Percentiles rank a stretch among this genome's conserved stretches.
Evolutionary conservation across 2,329 filamentous ascomycete species (phyloP).

Genomic region (Fusarium piperis): DNA sequence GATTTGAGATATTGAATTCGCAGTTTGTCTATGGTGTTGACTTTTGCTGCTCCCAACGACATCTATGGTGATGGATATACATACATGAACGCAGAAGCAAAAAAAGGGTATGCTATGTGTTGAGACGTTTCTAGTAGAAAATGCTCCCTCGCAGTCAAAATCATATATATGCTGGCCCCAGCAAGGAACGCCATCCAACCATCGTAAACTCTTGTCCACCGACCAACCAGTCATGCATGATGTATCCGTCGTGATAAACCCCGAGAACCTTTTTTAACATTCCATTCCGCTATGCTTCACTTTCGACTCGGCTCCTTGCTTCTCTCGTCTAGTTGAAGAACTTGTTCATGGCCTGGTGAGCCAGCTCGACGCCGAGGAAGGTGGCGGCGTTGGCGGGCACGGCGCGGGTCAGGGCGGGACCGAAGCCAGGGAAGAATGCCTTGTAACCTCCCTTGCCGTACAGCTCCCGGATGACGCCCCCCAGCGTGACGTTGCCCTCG

Average conservation of each 20-base stretch:
- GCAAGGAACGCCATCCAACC: slow-evolving; percentile 22
- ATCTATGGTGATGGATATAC: slow-evolving; percentile 27
- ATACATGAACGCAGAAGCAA: slow-evolving; percentile 1
- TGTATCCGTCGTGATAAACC: neutral
- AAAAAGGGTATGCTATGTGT: slow-evolving; percentile 14
- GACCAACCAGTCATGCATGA: neutral
- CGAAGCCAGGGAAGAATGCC: slow-evolving; percentile 97
- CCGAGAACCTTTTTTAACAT: slow-evolving; percentile 25
- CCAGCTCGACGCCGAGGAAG: slow-evolving; percentile 86
- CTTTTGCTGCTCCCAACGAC: neutral
- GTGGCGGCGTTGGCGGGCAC: slow-evolving; percentile 97
- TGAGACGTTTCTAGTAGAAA: neutral
- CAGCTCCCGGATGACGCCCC: slow-evolving; percentile 82
- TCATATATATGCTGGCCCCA: slow-evolving; percentile 21
- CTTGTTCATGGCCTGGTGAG: slow-evolving; percentile 84
- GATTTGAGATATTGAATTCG: slow-evolving; percentile 3
- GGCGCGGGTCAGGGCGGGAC: slow-evolving; percentile 88
- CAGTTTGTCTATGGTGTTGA: slow-evolving; percentile 8
- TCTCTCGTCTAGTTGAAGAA: slow-evolving; percentile 58
- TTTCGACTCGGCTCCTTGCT: neutral
- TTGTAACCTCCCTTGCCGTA: slow-evolving; percentile 84
- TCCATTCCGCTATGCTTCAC: neutral
- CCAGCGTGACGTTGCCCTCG: slow-evolving; percentile 83
- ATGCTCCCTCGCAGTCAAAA: neutral
- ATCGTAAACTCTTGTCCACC: slow-evolving; percentile 1